Evolutionary conservation across 2,329 filamentous ascomycete species (phyloP).

Genomic region (Trichophyton rubrum): DNA sequence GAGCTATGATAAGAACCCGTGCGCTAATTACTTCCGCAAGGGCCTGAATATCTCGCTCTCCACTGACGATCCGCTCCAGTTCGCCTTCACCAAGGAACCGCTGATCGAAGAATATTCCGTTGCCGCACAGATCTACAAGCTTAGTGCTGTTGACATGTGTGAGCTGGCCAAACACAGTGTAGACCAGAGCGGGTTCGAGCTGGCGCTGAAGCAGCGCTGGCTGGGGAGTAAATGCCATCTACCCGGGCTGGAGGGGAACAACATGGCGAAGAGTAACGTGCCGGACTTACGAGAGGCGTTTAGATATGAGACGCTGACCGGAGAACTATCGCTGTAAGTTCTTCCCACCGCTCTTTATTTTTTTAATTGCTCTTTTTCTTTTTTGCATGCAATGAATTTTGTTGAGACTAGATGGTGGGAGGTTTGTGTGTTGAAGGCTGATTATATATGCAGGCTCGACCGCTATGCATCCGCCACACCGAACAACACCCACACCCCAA

Average conservation of each 20-base stretch:
- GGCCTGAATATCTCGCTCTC: conserved; percentile 92
- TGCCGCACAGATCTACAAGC: conserved; percentile 95
- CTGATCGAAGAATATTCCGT: conserved; percentile 97
- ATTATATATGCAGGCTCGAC: conserved; percentile 17
- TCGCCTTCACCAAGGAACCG: conserved; percentile 96
- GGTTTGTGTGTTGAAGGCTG: background rate
- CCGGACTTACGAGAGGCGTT: conserved; percentile 87
- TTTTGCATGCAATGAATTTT: background rate
- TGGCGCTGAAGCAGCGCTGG: conserved; percentile 82
- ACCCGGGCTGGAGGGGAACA: conserved; percentile 72
- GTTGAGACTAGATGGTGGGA: background rate
- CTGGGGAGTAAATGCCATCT: conserved; percentile 65
- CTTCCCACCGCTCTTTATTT: background rate
- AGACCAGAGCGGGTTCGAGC: conserved; percentile 85
- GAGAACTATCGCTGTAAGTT: conserved; percentile 73
- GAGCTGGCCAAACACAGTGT: conserved; percentile 95
- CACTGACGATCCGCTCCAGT: conserved; percentile 92
- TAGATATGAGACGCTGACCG: conserved; percentile 68
- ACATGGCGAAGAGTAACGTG: conserved; percentile 91
- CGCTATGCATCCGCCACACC: conserved; percentile 16
- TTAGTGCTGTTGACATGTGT: conserved; percentile 95
- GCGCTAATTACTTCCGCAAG: conserved; percentile 86
- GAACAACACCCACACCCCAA: conserved; percentile 9
- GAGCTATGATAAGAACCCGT: conserved; percentile 93
- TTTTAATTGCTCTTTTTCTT: background rate